Evolutionary conservation across 257 asterid species (phyloP).

Genomic region (Plantago major): DNA sequence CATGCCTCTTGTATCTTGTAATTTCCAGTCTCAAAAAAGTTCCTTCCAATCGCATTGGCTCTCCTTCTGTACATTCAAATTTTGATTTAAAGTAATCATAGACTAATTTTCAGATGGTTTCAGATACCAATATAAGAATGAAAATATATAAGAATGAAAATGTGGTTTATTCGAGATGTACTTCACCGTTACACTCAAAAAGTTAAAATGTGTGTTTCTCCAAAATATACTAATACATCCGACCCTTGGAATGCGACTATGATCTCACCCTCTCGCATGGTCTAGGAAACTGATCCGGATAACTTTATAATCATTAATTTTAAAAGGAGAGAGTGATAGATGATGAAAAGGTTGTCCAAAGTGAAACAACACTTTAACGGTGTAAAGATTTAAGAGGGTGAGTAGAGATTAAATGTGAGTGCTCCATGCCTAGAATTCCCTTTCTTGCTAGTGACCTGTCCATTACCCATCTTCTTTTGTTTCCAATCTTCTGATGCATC

Average conservation of each 20-base stretch:
- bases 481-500: too few species aligned
- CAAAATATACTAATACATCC: too few species aligned
- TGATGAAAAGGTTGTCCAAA: conserved; percentile 18
- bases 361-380: conserved; percentile 10
- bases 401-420: conserved; percentile 19
- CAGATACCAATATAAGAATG: too few species aligned
- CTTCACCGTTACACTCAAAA: neutral
- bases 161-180: too few species aligned
- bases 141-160: too few species aligned
- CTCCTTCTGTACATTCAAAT: neutral
- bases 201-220: conserved; percentile 4
- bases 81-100: neutral
- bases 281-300: too few species aligned
- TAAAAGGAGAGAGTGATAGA: conserved; percentile 20
- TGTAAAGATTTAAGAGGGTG: conserved; percentile 3
- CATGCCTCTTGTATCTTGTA: conserved; percentile 3
- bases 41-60: too few species aligned
- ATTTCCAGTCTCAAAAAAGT: too few species aligned
- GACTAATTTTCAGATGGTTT: too few species aligned
- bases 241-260: too few species aligned
- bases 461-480: conserved; percentile 24
- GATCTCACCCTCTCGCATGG: too few species aligned
- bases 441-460: conserved; percentile 17
- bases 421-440: conserved; percentile 15
- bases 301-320: too few species aligned